These are phyloP conservation scores for Torulaspora maleeae DNA, from an alignment of 805 yeast genomes.

Conservation along the genomic window DNA sequence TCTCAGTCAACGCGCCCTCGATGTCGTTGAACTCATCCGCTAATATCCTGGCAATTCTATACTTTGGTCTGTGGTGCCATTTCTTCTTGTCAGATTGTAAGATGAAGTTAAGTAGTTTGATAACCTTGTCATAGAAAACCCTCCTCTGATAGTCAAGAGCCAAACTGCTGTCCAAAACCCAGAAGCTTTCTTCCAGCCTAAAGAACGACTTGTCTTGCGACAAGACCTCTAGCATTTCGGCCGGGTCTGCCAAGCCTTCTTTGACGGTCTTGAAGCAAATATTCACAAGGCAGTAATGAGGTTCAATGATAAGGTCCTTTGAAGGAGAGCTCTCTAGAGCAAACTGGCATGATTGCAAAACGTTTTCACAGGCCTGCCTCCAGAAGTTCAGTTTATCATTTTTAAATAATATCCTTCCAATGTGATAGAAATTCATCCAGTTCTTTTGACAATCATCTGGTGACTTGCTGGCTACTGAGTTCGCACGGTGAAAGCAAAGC, in stretches of 20 bases:
- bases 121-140: constrained; percentile 39
- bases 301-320: constrained; percentile 64
- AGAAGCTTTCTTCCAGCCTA: constrained; percentile 23
- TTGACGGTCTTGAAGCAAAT: constrained; percentile 53
- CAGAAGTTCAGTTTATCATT: constrained; percentile 31
- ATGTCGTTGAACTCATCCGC: constrained; percentile 51
- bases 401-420: constrained; percentile 56
- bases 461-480: constrained; percentile 23
- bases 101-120: constrained; percentile 46
- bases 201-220: constrained; percentile 35
- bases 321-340: constrained; percentile 37
- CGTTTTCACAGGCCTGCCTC: constrained; percentile 26
- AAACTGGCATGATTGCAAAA: constrained; percentile 43
- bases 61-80: constrained; percentile 89
- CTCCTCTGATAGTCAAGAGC: constrained; percentile 16
- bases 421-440: constrained; percentile 60
- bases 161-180: constrained; percentile 20
- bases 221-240: constrained; percentile 41
- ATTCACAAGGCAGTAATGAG: constrained; percentile 65
- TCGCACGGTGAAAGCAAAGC: constrained; percentile 23
- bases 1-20: constrained; percentile 55
- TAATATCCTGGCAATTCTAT: constrained; percentile 59
- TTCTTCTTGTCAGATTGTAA: constrained; percentile 65
- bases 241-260: constrained; percentile 33
- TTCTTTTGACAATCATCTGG: constrained; percentile 31